These are phyloP conservation scores for Tricharina praecox DNA, from an alignment of 495 filamentous ascomycete species.

Conservation along the genomic window DNA sequence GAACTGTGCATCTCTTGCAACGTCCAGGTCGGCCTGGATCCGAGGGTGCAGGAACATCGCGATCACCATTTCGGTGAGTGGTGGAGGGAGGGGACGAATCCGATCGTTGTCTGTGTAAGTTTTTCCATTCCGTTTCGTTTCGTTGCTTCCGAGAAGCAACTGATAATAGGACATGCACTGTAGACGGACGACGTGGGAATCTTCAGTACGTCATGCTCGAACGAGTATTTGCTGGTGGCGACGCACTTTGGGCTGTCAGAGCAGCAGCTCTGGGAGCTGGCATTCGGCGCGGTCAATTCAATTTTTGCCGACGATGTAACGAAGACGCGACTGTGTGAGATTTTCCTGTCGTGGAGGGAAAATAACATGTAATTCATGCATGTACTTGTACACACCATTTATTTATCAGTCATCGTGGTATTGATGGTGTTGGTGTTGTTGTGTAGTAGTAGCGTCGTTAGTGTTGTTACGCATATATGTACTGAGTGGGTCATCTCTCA, in stretches of 20 bases:
- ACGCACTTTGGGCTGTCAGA: slow-evolving; percentile 47
- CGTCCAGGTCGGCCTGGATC: slow-evolving; percentile 56
- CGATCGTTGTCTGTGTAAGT: slow-evolving; percentile 44
- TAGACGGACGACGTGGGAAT: slow-evolving; percentile 81
- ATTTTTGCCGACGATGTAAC: slow-evolving; percentile 51
- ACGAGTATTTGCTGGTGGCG: slow-evolving; percentile 60
- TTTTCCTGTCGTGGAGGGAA: neutral
- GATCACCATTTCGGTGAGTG: slow-evolving; percentile 59
- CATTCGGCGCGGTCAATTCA: slow-evolving; percentile 38
- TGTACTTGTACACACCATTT: no score
- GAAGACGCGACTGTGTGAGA: slow-evolving; percentile 37
- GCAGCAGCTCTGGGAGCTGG: slow-evolving; percentile 40
- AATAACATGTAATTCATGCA: no score
- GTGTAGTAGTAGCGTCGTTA: no score
- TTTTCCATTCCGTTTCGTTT: no score
- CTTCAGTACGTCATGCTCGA: slow-evolving; percentile 60
- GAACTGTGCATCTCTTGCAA: slow-evolving; percentile 73
- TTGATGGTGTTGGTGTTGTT: no score
- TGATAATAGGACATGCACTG: neutral
- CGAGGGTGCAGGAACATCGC: neutral
- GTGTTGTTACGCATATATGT: no score
- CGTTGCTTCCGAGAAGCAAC: slow-evolving; percentile 1
- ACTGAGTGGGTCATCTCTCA: neutral
- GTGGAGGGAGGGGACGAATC: slow-evolving; percentile 35
- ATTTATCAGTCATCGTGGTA: no score